phyloP scores from a whole-genome alignment of 768 basidiomycete species.

The Amanita muscaria region DNA sequence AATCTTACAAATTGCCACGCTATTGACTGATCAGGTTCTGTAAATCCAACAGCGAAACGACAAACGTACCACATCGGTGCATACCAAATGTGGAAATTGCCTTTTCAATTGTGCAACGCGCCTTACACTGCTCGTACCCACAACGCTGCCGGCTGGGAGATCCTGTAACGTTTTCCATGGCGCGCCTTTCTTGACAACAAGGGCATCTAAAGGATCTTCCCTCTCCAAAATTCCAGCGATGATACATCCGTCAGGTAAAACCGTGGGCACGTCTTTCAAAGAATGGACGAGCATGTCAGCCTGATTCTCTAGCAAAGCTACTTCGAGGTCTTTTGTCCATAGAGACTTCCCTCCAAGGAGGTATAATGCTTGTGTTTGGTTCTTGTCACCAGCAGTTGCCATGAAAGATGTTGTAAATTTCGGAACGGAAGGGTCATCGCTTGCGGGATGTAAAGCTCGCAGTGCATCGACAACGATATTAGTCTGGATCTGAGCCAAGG shows the following conservation, averaged over 20 bases:
- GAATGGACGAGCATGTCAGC: constrained; percentile 93
- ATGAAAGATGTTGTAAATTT: constrained; percentile 40
- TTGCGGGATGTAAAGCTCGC: constrained; percentile 42
- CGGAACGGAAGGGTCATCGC: constrained; percentile 27
- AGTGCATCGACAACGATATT: constrained; percentile 67
- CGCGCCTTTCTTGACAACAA: constrained; percentile 74
- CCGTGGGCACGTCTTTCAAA: constrained; percentile 90
- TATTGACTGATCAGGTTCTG: constrained; percentile 19
- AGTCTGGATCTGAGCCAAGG: constrained; percentile 88
- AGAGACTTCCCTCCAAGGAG: constrained; percentile 84
- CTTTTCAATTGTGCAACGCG: constrained; percentile 85
- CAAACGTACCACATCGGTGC: constrained; percentile 78
- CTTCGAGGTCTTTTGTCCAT: constrained; percentile 97
- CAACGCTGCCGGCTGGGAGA: constrained; percentile 76
- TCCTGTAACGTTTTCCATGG: constrained; percentile 69
- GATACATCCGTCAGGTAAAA: constrained; percentile 74
- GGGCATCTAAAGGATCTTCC: constrained; percentile 81
- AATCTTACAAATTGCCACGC: constrained; percentile 81
- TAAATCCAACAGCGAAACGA: too few species aligned
- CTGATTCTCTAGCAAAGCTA: constrained; percentile 55
- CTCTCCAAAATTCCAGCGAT: constrained; percentile 80
- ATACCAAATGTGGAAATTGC: constrained; percentile 65
- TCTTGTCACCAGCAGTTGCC: constrained; percentile 77
- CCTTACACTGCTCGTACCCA: constrained; percentile 94
- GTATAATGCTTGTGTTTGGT: constrained; percentile 81